phyloP scores from a whole-genome alignment of 2,329 filamentous ascomycete genomes.

The Colletotrichum cuscutae region DNA sequence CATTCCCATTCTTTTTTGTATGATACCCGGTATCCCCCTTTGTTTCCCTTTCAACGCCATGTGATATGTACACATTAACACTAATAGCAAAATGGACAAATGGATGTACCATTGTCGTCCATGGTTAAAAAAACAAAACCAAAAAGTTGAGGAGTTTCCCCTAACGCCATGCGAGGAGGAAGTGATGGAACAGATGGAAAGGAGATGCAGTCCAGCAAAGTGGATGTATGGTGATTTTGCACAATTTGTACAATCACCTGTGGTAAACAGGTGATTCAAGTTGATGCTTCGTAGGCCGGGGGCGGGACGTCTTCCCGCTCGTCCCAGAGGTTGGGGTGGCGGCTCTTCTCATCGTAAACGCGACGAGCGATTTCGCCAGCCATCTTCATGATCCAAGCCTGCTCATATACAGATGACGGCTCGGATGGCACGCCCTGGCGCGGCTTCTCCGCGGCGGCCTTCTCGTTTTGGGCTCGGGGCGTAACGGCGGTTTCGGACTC shows the following conservation, averaged over 20 bases:
- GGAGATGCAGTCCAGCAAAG: constrained; percentile 21
- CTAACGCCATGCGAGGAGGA: constrained; percentile 35
- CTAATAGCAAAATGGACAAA: constrained; percentile 10
- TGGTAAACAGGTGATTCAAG: constrained; percentile 43
- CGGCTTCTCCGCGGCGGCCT: constrained; percentile 46
- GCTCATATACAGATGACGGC: constrained; percentile 70
- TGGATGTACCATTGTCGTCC: neutral
- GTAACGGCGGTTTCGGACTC: constrained; percentile 35
- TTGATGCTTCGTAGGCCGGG: constrained; percentile 68
- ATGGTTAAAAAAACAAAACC: neutral
- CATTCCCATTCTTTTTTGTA: constrained; percentile 31
- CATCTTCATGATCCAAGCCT: constrained; percentile 93
- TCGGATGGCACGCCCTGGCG: constrained; percentile 50
- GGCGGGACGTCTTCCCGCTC: constrained; percentile 68
- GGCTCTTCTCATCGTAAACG: constrained; percentile 86
- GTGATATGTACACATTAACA: constrained; percentile 35
- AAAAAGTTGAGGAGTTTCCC: neutral
- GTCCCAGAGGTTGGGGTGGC: constrained; percentile 62
- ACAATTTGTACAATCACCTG: constrained; percentile 33
- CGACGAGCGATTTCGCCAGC: constrained; percentile 89
- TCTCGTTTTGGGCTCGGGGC: constrained; percentile 38
- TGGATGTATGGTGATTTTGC: constrained; percentile 13
- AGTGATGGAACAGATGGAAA: constrained; percentile 28
- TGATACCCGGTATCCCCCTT: neutral
- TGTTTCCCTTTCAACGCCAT: constrained; percentile 32